These are phyloP conservation scores for Rhazya stricta DNA, from an alignment of 257 asterid species.

Conservation along the genomic window DNA sequence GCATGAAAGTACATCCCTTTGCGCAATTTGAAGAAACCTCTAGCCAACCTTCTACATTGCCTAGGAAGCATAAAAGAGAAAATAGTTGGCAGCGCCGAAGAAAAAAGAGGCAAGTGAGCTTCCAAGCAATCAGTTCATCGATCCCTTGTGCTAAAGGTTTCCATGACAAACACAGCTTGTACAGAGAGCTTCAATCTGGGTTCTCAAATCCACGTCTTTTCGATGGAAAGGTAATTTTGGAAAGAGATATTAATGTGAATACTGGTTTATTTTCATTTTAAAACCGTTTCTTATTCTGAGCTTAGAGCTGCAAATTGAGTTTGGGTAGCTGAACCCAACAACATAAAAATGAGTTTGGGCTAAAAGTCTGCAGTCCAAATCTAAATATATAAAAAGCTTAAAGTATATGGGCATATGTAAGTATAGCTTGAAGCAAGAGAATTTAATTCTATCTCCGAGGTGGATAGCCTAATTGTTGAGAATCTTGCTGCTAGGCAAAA, in stretches of 20 bases:
- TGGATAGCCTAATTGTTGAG: background rate
- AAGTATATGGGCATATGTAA: background rate
- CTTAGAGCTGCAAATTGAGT: background rate
- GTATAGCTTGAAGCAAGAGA: background rate
- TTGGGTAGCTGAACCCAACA: background rate
- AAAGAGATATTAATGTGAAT: background rate
- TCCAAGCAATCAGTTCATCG: conserved; percentile 29
- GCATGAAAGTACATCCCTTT: conserved; percentile 28
- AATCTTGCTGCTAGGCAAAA: background rate
- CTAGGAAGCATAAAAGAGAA: conserved; percentile 50
- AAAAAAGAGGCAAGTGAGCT: conserved; percentile 39
- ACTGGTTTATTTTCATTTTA: background rate
- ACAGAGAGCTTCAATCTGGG: conserved; percentile 9
- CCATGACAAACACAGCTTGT: background rate
- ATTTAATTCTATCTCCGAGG: background rate
- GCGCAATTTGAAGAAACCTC: conserved; percentile 27
- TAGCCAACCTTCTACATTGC: conserved; percentile 19
- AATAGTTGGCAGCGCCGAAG: conserved; percentile 60
- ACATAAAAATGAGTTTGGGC: background rate
- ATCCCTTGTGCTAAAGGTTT: conserved; percentile 27
- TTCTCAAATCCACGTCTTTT: background rate
- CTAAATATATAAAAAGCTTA: background rate
- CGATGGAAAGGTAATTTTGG: conserved; percentile 18
- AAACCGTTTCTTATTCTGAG: background rate
- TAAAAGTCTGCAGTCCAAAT: background rate